Evolutionary conservation across 2,329 filamentous ascomycete genomes (phyloP), one percentile per base, ranked within the genome.

Genomic region (Hymenoscyphus repandus): DNA sequence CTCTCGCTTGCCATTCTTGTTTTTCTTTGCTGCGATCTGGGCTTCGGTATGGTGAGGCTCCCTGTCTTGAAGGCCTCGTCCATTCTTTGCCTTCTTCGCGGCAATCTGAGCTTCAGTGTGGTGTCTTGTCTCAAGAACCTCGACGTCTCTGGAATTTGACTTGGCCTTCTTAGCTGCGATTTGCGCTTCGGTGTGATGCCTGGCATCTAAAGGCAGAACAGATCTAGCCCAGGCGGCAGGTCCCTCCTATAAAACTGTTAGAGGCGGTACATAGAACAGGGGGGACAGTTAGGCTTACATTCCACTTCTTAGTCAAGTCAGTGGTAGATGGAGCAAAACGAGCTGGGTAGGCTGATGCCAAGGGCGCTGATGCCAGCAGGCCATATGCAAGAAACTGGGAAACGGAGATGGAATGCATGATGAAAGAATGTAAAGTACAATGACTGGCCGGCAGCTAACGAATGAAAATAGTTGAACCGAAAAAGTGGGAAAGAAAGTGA

Each of bases 381-480:
- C 62, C 62, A 39, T 64, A 45, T 9, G 61, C 54, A 39, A 61
- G 41, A 49, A 62, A 37, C 30, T 56, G 54, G 43, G 61, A 58
- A 52, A 64, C 51, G 30, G 62, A 62, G 52, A 47, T 31, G 34
- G 62, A 60, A 56, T 64, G 55, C 62, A 64, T 64, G 46, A 48
- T 59, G 56, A 58, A 52, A 13, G 49, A 56, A 47, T 53, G 18
- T 50, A 55, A 44, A 49, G 52, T 49, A 52, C 31, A 56, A 61
- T 50, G 55, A 62, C 61, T 64, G 61, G 59, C 61, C 60, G 54
- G 60, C 61, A 64, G 61, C 61, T 54, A 47, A 33, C n/a, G 44
- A 54, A 54, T 41, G 50, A 60, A 60, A 58, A 50, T 45, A 58
- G 39, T 45, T 17, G 50, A 40, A 40, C 38, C 38, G 38, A 30